Evolutionary conservation across 2,329 filamentous ascomycete genomes (phyloP).

Genomic region (Hymenoscyphus albidus): DNA sequence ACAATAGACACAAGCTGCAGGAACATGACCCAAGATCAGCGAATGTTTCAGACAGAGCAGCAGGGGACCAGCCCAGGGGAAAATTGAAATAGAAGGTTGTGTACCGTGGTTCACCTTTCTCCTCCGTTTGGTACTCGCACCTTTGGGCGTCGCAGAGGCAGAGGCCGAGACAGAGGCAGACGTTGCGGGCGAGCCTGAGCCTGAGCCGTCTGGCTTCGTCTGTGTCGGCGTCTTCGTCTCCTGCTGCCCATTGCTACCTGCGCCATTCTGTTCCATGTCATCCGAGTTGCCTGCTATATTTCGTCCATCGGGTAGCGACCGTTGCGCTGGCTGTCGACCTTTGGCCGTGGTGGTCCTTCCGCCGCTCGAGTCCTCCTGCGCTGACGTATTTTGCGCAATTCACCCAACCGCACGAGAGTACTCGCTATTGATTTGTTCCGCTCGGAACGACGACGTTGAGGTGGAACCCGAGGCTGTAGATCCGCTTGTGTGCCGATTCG

Average conservation of each 20-base stretch:
- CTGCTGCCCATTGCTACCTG: slow-evolving; percentile 33
- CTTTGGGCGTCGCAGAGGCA: slow-evolving; percentile 14
- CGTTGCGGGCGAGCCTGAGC: slow-evolving; percentile 30
- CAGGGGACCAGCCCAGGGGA: slow-evolving; percentile 15
- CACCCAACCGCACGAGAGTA: not conserved
- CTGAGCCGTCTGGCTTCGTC: slow-evolving; percentile 33
- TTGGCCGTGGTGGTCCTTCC: slow-evolving; percentile 9
- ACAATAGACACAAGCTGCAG: slow-evolving; percentile 81
- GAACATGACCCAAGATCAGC: slow-evolving; percentile 39
- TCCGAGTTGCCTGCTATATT: slow-evolving; percentile 30
- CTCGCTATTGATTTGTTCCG: not conserved
- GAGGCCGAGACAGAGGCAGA: slow-evolving; percentile 25
- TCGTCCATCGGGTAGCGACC: slow-evolving; percentile 35
- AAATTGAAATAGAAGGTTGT: slow-evolving; percentile 33
- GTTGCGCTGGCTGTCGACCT: slow-evolving; percentile 23
- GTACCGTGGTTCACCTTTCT: slow-evolving; percentile 88
- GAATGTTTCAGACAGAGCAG: slow-evolving; percentile 27
- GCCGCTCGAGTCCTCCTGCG: slow-evolving; percentile 7
- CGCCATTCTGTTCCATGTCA: slow-evolving; percentile 37
- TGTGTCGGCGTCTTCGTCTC: slow-evolving; percentile 9
- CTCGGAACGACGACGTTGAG: slow-evolving; percentile 7
- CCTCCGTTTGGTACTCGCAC: slow-evolving; percentile 64
- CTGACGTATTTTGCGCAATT: not conserved
- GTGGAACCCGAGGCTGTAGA: slow-evolving; percentile 6
- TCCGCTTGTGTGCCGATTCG: slow-evolving; percentile 7